phyloP scores from a whole-genome alignment of 768 basidiomycete species.

The Rhodotorula kratochvilovae region DNA sequence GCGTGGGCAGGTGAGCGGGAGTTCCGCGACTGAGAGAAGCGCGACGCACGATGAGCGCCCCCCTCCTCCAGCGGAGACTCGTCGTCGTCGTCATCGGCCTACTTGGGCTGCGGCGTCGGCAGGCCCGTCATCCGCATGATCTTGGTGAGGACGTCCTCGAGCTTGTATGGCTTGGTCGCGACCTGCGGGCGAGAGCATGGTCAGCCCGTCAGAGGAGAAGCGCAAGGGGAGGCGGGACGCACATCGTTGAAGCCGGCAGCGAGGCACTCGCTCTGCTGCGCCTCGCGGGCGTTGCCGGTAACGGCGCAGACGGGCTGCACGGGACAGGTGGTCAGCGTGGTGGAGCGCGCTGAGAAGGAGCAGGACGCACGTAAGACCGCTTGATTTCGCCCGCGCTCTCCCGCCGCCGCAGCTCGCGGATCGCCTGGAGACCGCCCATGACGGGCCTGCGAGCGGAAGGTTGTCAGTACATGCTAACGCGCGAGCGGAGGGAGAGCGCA shows the following conservation, averaged over 20 bases:
- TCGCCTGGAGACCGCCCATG: constrained; percentile 5
- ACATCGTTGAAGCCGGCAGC: constrained; percentile 27
- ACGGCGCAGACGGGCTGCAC: constrained; percentile 28
- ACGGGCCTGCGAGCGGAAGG: constrained; percentile 20
- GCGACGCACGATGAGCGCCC: not conserved
- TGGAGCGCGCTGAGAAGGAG: too few species aligned
- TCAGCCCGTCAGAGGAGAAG: too few species aligned
- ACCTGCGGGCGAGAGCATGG: not conserved
- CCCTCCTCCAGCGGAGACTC: too few species aligned
- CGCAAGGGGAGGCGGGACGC: not conserved
- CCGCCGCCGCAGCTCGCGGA: not conserved
- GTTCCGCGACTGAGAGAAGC: not conserved
- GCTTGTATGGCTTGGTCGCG: constrained; percentile 27
- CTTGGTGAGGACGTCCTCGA: not conserved
- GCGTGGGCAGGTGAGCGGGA: too few species aligned
- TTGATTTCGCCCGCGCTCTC: not conserved
- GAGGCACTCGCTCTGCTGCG: not conserved
- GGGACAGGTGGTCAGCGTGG: not conserved
- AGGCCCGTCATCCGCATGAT: not conserved
- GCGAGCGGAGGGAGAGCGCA: not conserved
- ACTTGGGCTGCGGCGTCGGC: not conserved
- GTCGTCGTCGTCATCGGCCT: not conserved
- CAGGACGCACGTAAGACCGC: not conserved
- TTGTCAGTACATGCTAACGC: not conserved
- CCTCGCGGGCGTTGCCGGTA: constrained; percentile 23